Evolutionary conservation across 1,284 basidiomycete genomes (phyloP).

Genomic region (Sanghuangporus baumii): DNA sequence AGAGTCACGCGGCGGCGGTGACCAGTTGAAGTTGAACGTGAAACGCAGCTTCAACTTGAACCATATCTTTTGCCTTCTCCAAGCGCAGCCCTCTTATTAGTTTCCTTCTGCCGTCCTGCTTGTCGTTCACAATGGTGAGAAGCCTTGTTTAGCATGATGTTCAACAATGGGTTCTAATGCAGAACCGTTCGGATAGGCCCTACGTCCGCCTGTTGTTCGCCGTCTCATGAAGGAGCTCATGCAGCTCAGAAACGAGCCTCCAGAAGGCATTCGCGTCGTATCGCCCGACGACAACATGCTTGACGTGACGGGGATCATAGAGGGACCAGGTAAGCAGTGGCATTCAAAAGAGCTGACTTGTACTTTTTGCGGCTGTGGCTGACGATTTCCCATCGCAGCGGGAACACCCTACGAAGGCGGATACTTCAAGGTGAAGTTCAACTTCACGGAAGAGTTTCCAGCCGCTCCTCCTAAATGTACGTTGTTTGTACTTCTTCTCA

Average conservation of each 20-base stretch:
- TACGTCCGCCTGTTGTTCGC: conserved; percentile 54
- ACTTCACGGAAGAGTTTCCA: conserved; percentile 87
- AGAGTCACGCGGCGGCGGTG: not conserved
- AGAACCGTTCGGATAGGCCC: conserved; percentile 1
- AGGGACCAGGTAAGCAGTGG: conserved; percentile 59
- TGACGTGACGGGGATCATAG: conserved; percentile 75
- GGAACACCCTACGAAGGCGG: conserved; percentile 91
- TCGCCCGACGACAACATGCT: conserved; percentile 81
- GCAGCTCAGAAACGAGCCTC: conserved; percentile 73
- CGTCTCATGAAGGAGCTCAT: conserved; percentile 81
- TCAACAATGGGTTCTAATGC: not conserved
- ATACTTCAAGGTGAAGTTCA: conserved; percentile 85
- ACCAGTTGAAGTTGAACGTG: not conserved
- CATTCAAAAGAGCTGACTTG: not conserved
- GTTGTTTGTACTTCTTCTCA: conserved; percentile 24
- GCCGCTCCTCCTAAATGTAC: conserved; percentile 87
- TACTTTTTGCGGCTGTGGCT: conserved; percentile 22
- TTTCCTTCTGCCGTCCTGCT: not conserved
- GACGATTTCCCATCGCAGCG: conserved; percentile 41
- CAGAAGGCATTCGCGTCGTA: conserved; percentile 82
- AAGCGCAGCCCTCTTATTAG: not conserved
- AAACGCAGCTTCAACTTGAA: not conserved
- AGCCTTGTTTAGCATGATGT: not conserved
- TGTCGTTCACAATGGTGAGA: not conserved
- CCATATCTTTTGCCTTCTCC: not conserved